These are phyloP conservation scores for Eucalyptus melliodora DNA, from an alignment of 345 rosid species.

Conservation along the genomic window DNA sequence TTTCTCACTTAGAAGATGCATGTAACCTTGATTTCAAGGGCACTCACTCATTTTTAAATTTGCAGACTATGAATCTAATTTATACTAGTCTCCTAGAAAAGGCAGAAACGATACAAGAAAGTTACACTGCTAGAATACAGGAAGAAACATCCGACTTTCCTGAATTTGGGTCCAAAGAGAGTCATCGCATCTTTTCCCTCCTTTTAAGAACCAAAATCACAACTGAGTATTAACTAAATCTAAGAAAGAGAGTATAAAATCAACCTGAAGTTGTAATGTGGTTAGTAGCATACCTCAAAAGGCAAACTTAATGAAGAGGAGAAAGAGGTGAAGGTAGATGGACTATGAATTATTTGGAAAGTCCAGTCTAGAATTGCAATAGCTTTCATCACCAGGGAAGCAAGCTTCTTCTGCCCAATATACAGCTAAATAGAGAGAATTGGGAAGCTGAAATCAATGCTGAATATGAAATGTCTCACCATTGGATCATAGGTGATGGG, in stretches of 20 bases:
- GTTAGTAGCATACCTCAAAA: neutral
- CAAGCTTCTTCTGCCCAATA: neutral
- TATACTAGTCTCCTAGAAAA: neutral
- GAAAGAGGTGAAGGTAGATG: neutral
- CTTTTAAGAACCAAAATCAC: neutral
- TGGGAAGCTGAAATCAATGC: neutral
- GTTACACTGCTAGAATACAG: neutral
- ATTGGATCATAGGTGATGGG: neutral
- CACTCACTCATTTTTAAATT: neutral
- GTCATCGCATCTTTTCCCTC: neutral
- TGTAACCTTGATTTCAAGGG: neutral
- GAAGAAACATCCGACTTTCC: neutral
- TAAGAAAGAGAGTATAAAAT: neutral
- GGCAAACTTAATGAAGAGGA: neutral
- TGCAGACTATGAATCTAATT: neutral
- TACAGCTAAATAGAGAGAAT: neutral
- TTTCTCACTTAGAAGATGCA: neutral
- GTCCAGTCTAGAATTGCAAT: neutral
- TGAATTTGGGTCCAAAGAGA: neutral
- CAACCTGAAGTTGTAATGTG: neutral
- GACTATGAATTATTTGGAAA: neutral
- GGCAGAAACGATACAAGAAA: neutral
- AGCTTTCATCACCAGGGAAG: neutral
- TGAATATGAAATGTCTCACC: neutral
- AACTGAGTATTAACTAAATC: neutral